Evolutionary conservation across 2,329 filamentous ascomycete genomes (phyloP).

Genomic region (Dactylonectria macrodidyma): DNA sequence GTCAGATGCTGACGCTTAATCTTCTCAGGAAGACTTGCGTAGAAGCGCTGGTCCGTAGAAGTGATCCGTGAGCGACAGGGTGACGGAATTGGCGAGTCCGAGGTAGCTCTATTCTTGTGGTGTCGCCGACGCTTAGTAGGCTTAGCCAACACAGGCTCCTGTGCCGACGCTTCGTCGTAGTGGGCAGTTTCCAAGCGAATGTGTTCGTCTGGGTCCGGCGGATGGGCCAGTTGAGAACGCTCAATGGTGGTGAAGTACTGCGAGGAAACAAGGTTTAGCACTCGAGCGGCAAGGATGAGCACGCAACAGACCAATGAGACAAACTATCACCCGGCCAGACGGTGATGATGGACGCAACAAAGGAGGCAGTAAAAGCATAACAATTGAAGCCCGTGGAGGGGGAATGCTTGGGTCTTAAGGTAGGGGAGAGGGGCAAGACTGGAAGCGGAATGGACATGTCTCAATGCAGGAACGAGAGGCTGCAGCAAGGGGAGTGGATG

Average conservation of each 20-base stretch:
- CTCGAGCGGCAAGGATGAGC: neutral
- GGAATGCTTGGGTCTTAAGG: constrained; percentile 45
- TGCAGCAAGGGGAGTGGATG: constrained; percentile 40
- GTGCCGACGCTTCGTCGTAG: constrained; percentile 34
- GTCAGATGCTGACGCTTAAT: constrained; percentile 80
- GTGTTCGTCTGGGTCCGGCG: constrained; percentile 39
- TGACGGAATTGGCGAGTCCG: constrained; percentile 33
- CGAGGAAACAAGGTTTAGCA: constrained; percentile 37
- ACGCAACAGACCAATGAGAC: constrained; percentile 21
- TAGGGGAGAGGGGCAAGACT: constrained; percentile 43
- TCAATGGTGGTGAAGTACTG: constrained; percentile 84
- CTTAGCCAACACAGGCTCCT: constrained; percentile 32
- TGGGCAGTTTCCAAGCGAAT: constrained; percentile 38
- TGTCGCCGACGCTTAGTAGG: constrained; percentile 34
- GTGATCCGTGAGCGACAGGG: constrained; percentile 54
- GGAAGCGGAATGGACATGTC: constrained; percentile 55
- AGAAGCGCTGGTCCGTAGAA: constrained; percentile 76
- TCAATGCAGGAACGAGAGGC: constrained; percentile 56
- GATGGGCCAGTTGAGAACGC: constrained; percentile 75
- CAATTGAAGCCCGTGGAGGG: constrained; percentile 33
- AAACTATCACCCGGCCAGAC: constrained; percentile 19
- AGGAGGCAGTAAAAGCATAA: constrained; percentile 18
- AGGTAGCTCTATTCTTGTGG: constrained; percentile 38
- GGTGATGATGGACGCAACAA: constrained; percentile 24
- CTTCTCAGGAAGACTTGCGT: constrained; percentile 79